Percentiles rank a stretch among this genome's conserved stretches.
Conservation (phyloP, 768 basidiomycete genomes). For the Leccinum boreale region DNA sequence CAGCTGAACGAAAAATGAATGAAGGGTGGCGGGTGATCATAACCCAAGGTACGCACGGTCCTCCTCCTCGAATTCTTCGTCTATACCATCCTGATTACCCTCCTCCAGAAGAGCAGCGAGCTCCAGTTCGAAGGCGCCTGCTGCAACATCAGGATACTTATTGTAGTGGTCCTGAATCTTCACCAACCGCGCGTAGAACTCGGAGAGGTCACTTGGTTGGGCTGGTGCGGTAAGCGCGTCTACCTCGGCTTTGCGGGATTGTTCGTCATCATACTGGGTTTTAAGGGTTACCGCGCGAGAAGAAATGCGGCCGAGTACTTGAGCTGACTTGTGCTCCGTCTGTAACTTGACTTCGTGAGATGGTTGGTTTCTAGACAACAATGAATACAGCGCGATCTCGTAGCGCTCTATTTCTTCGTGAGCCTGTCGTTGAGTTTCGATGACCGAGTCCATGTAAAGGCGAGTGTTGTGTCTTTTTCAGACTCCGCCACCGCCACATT, state of each 20-base stretch:
- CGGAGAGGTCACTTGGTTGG: slow-evolving; percentile 73
- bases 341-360: slow-evolving; percentile 65
- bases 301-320: slow-evolving; percentile 82
- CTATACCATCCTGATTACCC: slow-evolving; percentile 59
- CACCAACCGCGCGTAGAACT: slow-evolving; percentile 94
- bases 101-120: slow-evolving; percentile 80
- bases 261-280: slow-evolving; percentile 74
- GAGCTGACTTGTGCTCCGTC: slow-evolving; percentile 85
- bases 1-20: slow-evolving; percentile 42
- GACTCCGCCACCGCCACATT: slow-evolving; percentile 46
- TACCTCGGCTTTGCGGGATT: slow-evolving; percentile 65
- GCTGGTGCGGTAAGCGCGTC: slow-evolving; percentile 56
- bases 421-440: slow-evolving; percentile 92
- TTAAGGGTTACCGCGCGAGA: slow-evolving; percentile 64
- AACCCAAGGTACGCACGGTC: slow-evolving; percentile 62
- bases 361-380: slow-evolving; percentile 66
- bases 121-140: slow-evolving; percentile 81
- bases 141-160: slow-evolving; percentile 88
- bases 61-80: slow-evolving; percentile 74
- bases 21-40: slow-evolving; percentile 1
- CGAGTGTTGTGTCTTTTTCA: slow-evolving; percentile 34
- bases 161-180: slow-evolving; percentile 96
- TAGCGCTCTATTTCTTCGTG: slow-evolving; percentile 96
- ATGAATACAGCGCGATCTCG: slow-evolving; percentile 79
- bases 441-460: slow-evolving; percentile 80